Percentiles rank a stretch among this genome's conserved stretches.
Conservation (phyloP, 1,139 yeast species). For the Protomyces inundatus region DNA sequence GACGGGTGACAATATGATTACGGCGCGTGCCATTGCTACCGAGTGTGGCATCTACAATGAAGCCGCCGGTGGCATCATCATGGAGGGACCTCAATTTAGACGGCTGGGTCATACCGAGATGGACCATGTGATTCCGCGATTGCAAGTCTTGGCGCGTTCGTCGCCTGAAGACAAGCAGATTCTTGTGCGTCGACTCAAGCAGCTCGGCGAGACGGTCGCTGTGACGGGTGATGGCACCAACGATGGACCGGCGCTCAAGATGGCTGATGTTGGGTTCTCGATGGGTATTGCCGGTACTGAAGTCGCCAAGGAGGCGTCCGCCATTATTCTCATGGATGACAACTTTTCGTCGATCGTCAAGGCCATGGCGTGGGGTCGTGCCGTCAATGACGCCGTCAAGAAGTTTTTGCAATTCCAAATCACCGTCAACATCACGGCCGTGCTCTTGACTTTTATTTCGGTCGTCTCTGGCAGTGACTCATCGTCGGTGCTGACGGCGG, state of each 20-base stretch:
- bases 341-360: slow-evolving; percentile 91
- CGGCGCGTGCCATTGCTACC: slow-evolving; percentile 85
- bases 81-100: slow-evolving; percentile 92
- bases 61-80: slow-evolving; percentile 53
- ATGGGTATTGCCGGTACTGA: slow-evolving; percentile 95
- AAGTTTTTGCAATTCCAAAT: slow-evolving; percentile 89
- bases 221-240: slow-evolving; percentile 98
- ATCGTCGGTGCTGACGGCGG: slow-evolving; percentile 87
- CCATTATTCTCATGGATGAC: slow-evolving; percentile 88
- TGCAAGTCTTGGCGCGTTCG: slow-evolving; percentile 85
- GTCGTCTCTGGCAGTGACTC: slow-evolving; percentile 80
- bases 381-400: slow-evolving; percentile 89
- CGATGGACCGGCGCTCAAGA: slow-evolving; percentile 89
- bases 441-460: slow-evolving; percentile 82
- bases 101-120: slow-evolving; percentile 58
- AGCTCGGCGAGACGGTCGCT: slow-evolving; percentile 88
- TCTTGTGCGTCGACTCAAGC: slow-evolving; percentile 74
- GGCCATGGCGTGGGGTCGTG: slow-evolving; percentile 99
- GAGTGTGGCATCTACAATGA: slow-evolving; percentile 67
- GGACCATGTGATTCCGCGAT: slow-evolving; percentile 55
- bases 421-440: slow-evolving; percentile 95
- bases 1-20: slow-evolving; percentile 86
- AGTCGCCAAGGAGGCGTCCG: slow-evolving; percentile 94
- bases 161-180: slow-evolving; percentile 91
- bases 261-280: slow-evolving; percentile 89